A percentile compares a stretch with the other conserved stretches of the same genome.
Conservation (phyloP, 139 green algal genomes). For the Volvox africanus region DNA sequence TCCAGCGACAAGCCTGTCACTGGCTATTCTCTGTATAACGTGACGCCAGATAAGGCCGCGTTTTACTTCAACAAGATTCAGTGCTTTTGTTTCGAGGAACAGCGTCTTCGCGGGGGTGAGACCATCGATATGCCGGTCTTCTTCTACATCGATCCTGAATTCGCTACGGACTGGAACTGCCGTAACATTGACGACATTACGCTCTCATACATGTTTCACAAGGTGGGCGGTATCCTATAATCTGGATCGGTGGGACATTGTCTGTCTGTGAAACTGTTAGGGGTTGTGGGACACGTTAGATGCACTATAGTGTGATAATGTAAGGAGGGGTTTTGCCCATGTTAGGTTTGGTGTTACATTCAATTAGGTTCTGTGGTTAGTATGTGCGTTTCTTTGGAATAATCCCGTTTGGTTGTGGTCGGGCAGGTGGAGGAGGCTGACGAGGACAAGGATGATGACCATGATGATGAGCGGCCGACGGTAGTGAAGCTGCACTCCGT, state of each 20-base stretch:
- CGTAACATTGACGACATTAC: constrained; percentile 90
- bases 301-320: too few relatives aligned
- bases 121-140: constrained; percentile 99
- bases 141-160: constrained; percentile 99
- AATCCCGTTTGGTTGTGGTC: not conserved
- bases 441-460: constrained; percentile 46
- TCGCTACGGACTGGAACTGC: constrained; percentile 92
- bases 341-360: too few relatives aligned
- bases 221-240: not conserved
- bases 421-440: constrained; percentile 3
- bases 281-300: too few relatives aligned
- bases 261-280: too few relatives aligned
- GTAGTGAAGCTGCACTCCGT: constrained; percentile 47
- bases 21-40: constrained; percentile 98
- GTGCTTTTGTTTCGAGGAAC: constrained; percentile 97
- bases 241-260: too few relatives aligned
- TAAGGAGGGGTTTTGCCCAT: too few relatives aligned
- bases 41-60: constrained; percentile 88
- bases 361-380: too few relatives aligned
- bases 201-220: constrained; percentile 89
- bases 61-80: constrained; percentile 99
- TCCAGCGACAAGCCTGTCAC: constrained; percentile 76
- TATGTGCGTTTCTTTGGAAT: too few relatives aligned
- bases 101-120: constrained; percentile 86
- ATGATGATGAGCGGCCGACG: constrained; percentile 18